Percentiles rank a stretch among this genome's conserved stretches.
Evolutionary conservation across 2,329 filamentous ascomycete species (phyloP).

Genomic region (Cadophora malorum): DNA sequence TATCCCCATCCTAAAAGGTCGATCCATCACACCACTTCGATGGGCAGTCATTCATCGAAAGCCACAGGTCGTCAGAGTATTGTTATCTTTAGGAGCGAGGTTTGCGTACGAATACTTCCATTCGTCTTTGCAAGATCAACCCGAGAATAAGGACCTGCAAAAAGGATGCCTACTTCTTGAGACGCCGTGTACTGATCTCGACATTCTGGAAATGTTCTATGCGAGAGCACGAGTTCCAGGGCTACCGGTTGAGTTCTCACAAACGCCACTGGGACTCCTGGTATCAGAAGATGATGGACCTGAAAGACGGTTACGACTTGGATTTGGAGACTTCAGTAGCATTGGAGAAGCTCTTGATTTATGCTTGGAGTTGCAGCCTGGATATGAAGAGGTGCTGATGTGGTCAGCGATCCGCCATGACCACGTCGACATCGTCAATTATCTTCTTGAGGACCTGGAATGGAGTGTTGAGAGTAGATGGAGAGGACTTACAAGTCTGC

Average conservation of each 20-base stretch:
- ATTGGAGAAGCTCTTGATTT: not conserved
- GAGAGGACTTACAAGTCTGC: not conserved
- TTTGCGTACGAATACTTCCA: not conserved
- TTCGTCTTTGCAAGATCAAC: not conserved
- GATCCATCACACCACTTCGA: not conserved
- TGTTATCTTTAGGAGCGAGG: not conserved
- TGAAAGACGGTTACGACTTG: not conserved
- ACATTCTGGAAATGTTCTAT: not conserved
- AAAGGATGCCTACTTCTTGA: not conserved
- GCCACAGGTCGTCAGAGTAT: not conserved
- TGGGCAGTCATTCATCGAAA: constrained; percentile 1
- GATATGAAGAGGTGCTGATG: not conserved
- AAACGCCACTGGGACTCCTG: not conserved
- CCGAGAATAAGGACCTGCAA: not conserved
- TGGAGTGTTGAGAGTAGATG: not conserved
- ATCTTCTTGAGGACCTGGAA: not conserved
- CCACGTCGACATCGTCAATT: not conserved
- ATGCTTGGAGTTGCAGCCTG: not conserved
- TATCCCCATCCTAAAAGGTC: not conserved
- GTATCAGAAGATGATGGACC: constrained; percentile 2
- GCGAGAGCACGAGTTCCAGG: not conserved
- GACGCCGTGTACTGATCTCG: not conserved
- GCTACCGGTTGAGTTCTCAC: not conserved
- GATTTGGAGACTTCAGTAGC: not conserved
- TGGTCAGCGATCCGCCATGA: constrained; percentile 4